Evolutionary conservation across 2,329 filamentous ascomycete species (phyloP), one percentile per base, ranked within the genome.

Genomic region (Fonsecaea erecta): DNA sequence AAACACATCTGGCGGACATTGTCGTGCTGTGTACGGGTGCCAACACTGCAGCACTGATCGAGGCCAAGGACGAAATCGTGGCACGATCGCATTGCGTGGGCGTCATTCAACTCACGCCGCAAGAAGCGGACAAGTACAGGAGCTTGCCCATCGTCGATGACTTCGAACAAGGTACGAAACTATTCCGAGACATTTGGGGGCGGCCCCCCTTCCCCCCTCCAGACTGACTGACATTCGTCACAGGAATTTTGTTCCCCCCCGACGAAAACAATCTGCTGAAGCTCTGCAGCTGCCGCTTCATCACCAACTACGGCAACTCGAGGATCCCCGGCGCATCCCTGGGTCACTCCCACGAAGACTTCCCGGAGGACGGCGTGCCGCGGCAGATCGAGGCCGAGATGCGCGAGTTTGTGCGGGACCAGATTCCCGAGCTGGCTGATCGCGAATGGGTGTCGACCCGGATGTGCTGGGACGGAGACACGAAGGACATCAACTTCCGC

Each of bases 41-140:
- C 14, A 78, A 77, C 43, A 81, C 81, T 16, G 78, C 81, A 35
- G 71, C 73, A 2, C 72, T 86, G 0, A 71, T 86, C 1, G 81
- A 85, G 65, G 80, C 84, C 64, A 77, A 84, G 71, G 76, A 79
- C 35, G 83, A 86, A 68, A 73, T 86, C 8, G 77, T 82, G n/a
- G 81, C 83, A 1, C 85, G 82, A 3, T 82, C 83, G 1, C 85
- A 83, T 82, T 85, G 83, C 21, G 72, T 86, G 1, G 81, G 78
- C 6, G 83, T 85, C 67, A 80, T 86, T 34, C 75, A 77, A 21
- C 80, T 86, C 75, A 80, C 77, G 0, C 69, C 73, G 0, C 76
- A 80, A 7, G 84, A 86, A 71, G 75, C 75, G 7, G 70, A 77
- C 54, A 60, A 76, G 1, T 85, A 83, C 68, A 80, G 75, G 54